Base-by-base conservation (phyloP, 2,329 filamentous ascomycete species). In the Xylariaceae sp. region DNA sequence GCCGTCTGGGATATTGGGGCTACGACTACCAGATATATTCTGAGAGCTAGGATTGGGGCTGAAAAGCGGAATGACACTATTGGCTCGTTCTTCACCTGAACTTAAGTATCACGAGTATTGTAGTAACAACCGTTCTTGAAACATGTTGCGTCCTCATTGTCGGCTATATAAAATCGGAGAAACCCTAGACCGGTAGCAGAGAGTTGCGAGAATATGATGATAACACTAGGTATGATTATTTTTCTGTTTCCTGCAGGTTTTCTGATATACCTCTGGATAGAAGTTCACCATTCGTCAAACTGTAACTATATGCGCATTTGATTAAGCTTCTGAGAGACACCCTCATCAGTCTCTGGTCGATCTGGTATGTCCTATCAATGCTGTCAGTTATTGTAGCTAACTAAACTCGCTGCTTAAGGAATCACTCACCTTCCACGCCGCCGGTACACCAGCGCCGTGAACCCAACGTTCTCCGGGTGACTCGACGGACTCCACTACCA, bases 401-500 rank as follows among this genome's bases (percentile, higher is more conserved):
- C 21, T 12, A 5, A 21, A 23, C 21, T 21, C 43, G 20, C 43
- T 44, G 14, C 43, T 16, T 12, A 44, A 16, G 37, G 40, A 3
- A 3, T 19, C 59, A 64, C 70, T 65, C 57, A 67, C 77, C 65
- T 80, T 74, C 89, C 89, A 92, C 3, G 86, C 85, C 66, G 87
- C 79, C 1, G 85, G 79, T 62, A 88, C 84, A 0, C 88, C 89
- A 42, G 80, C 78, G 45, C 79, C 80, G 20, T 84, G 75, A 12
- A 89, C 81, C 87, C 88, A 92, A 26, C 68, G 72, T 1, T 71
- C 70, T 3, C 78, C 80, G 1, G 75, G 72, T 1, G 72, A 75
- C 67, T 88, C 83, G 12, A 85, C 81, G 19, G 80, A 80, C 68
- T 90, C 87, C 49, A 88, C 74, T 10, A 85, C 79, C 74, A 91